Evolutionary conservation across 208 protist species (phyloP).

Genomic region (Crithidia fasciculata): DNA sequence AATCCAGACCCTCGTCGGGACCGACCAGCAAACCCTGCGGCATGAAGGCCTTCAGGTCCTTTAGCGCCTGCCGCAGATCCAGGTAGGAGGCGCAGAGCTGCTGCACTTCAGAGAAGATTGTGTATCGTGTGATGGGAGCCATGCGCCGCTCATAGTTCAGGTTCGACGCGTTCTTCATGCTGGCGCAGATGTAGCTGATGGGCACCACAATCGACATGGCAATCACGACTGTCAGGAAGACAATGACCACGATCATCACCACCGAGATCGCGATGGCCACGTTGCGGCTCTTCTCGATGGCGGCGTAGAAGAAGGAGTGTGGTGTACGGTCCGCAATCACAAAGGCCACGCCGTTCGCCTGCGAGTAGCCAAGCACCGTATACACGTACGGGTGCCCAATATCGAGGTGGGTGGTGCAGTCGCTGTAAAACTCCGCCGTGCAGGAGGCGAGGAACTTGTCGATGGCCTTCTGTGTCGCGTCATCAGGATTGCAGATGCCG

Average conservation of each 20-base stretch:
- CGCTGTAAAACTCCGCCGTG: not conserved
- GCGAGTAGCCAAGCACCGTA: slow-evolving; percentile 8
- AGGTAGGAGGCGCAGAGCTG: slow-evolving; percentile 46
- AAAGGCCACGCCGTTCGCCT: not conserved
- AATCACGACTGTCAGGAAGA: slow-evolving; percentile 10
- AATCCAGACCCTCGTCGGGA: not conserved
- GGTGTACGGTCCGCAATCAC: slow-evolving; percentile 4
- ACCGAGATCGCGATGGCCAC: slow-evolving; percentile 16
- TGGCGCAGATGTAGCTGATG: slow-evolving; percentile 41
- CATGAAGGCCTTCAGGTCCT: slow-evolving; percentile 55
- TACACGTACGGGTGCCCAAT: slow-evolving; percentile 5
- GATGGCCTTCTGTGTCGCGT: not conserved
- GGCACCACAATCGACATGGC: slow-evolving; percentile 34
- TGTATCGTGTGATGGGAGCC: slow-evolving; percentile 9
- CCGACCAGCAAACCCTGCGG: slow-evolving; percentile 48
- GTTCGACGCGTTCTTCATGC: slow-evolving; percentile 39
- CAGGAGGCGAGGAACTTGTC: not conserved
- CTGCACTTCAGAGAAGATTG: slow-evolving; percentile 30
- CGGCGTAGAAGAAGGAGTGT: slow-evolving; percentile 15
- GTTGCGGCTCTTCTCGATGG: slow-evolving; percentile 1
- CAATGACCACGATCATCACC: slow-evolving; percentile 13
- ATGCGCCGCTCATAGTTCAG: slow-evolving; percentile 20
- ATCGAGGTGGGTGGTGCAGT: not conserved
- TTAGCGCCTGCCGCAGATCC: slow-evolving; percentile 44
- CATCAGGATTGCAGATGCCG: slow-evolving; percentile 2